Evolutionary conservation across 208 protist species (phyloP), one percentile per base, ranked within the genome.

Genomic region (Leishmania gerbilli): DNA sequence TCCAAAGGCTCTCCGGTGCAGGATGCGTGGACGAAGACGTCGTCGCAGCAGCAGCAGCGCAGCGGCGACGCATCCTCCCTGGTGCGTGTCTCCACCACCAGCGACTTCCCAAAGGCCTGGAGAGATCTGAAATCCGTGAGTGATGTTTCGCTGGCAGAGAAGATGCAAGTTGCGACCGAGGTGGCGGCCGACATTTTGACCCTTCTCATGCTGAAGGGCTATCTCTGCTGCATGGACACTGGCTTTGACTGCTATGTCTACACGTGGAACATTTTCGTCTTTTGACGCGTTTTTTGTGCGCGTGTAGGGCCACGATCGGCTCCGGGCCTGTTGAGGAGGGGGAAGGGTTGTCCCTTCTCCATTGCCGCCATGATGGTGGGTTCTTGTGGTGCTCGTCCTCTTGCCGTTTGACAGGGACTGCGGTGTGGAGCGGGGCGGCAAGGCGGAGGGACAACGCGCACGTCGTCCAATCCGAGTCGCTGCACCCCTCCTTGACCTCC

Each of bases 261-360:
- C 80, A 87, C 93, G 55, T 97, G 93, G 93, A 97, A 97, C 71
- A 91, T 97, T n/a, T 97, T 97, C 84, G 86, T 95, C 11, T 90
- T 92, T 72, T 92, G 45, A 71, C 31, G 47, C 4, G 1, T 31
- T 27, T 27, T 31, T 15, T 3, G 47, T 56, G 47, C 19, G 47
- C 24, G 71, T 49, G 47, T 24, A 24, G 34, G n/a, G 65, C 21
- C 31, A 64, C 58, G 27, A 64, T 31, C 58, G 27, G 24, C n/a
- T 27, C 27, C 62, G 31, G 31, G 31, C 13, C 13, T 40, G 62
- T 31, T 68, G 31, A 17, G 27, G 62, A 24, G 31, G 27, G 27
- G 24, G 8, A 62, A 31, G 56, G 24, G 17, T 21, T 5, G 4
- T 21, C 51, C 15, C 51, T 55, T 55, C 15, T 55, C 51, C 51